Base-by-base conservation (phyloP, 441 rosid genomes). In the Adansonia madagascariensis region DNA sequence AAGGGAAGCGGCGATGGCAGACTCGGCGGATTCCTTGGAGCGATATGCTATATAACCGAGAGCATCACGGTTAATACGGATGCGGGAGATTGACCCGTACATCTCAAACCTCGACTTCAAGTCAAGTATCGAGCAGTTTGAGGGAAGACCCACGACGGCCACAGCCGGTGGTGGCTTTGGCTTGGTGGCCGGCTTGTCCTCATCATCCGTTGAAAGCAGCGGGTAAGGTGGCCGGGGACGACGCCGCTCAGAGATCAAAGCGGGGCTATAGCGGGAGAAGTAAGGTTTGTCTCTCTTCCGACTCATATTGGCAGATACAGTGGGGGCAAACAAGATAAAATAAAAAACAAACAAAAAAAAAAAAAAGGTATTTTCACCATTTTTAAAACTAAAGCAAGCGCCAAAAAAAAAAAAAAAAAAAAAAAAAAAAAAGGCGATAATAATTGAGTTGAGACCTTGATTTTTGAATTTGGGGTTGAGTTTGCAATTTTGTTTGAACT, bases 81-180 rank as follows among this genome's bases (percentile, higher is more conserved):
- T 91, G 75, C 98, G 89, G 49, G 97, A 93, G 61, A 93, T 89
- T 1, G 95, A 66, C n/a, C 98, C 98, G 88, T 93, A 91, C 85
- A 95, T 90, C 95, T 92, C 95, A 87, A 95, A 92, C 80, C 94
- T 88, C 4, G 94, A 91, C 84, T 95, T 93, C 64, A 95, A 86
- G 81, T 93, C 97, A 44, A 95, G 89, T 9, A 93, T 97, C n/a
- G 98, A 91, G 78, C 92, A 91, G 79, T 84, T 80, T 43, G 78
- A 73, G 3, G 91, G 77, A 70, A 95, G 85, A 14, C 95, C 98
- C 79, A 64, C 80, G 6, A 89, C 88, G 8, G 90, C 85, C 1
- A 95, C 82, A 3, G 92, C 89, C 0, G 90, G 93, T 1, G 98
- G 95, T 4, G 93, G 89, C 1, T 84, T 81, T 3, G 85, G 88